Conservation (phyloP, 2,329 filamentous ascomycete genomes). For the Exophiala alcalophila region DNA sequence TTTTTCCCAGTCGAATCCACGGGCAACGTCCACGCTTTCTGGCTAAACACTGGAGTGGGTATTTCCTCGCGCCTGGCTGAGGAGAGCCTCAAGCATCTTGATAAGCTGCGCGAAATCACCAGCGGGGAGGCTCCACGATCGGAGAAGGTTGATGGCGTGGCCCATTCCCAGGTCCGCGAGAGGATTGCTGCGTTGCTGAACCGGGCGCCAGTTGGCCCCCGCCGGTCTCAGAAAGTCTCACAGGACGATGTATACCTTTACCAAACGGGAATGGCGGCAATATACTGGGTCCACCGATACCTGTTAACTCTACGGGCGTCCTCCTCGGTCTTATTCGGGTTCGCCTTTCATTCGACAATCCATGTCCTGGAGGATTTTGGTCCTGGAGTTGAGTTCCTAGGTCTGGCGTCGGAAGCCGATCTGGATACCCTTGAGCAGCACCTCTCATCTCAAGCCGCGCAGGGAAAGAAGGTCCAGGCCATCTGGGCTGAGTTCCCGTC, state of each 20-base stretch:
- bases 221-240: conserved; percentile 2
- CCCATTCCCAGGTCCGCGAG: conserved; percentile 8
- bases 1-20: conserved; percentile 13
- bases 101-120: conserved; percentile 12
- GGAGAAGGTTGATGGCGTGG: not conserved
- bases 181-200: conserved; percentile 15
- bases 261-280: conserved; percentile 54
- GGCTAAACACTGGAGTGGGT: conserved; percentile 19
- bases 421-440: conserved; percentile 53
- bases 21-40: conserved; percentile 11
- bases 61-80: conserved; percentile 25
- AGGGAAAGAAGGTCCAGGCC: conserved; percentile 36
- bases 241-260: conserved; percentile 53
- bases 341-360: conserved; percentile 53
- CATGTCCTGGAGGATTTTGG: conserved; percentile 47
- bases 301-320: conserved; percentile 38
- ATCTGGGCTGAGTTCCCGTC: conserved; percentile 48
- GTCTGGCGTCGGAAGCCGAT: conserved; percentile 42
- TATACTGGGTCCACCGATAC: conserved; percentile 45
- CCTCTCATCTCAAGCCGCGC: conserved; percentile 44
- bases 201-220: conserved; percentile 8
- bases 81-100: conserved; percentile 9
- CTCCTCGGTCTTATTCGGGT: conserved; percentile 47
- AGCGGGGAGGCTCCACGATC: not conserved
- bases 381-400: conserved; percentile 49